Conservation (phyloP, 1,284 basidiomycete species). For the Ganoderma lucidum region DNA sequence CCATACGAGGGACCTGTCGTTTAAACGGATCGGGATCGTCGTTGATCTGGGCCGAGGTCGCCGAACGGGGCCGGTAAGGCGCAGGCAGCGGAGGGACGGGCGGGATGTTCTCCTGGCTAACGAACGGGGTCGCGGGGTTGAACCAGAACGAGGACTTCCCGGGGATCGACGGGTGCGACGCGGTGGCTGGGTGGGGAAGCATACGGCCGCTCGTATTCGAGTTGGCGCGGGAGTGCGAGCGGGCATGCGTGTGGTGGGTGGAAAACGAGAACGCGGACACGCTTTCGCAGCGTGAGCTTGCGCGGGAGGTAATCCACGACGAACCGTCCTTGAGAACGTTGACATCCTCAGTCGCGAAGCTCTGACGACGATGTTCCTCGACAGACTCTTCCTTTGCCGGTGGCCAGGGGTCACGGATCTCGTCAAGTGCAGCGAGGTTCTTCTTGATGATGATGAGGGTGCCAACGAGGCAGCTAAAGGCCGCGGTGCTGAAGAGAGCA, state of each 20-base stretch:
- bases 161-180: slow-evolving; percentile 56
- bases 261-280: slow-evolving; percentile 76
- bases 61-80: slow-evolving; percentile 56
- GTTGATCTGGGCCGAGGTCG: slow-evolving; percentile 47
- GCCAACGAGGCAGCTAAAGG: slow-evolving; percentile 61
- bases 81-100: slow-evolving; percentile 72
- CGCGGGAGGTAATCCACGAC: slow-evolving; percentile 78
- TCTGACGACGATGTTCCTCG: slow-evolving; percentile 61
- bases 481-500: slow-evolving; percentile 57
- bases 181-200: slow-evolving; percentile 48
- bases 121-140: slow-evolving; percentile 49
- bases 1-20: slow-evolving; percentile 57
- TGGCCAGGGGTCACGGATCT: slow-evolving; percentile 63
- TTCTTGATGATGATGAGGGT: slow-evolving; percentile 69
- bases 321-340: slow-evolving; percentile 73
- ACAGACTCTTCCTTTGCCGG: slow-evolving; percentile 49
- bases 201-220: slow-evolving; percentile 45
- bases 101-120: slow-evolving; percentile 50
- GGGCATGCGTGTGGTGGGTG: slow-evolving; percentile 57
- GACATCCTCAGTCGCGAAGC: slow-evolving; percentile 72
- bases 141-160: slow-evolving; percentile 71
- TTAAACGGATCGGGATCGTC: slow-evolving; percentile 70
- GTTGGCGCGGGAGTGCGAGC: slow-evolving; percentile 32
- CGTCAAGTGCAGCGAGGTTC: slow-evolving; percentile 62
- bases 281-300: slow-evolving; percentile 62